Evolutionary conservation across 2,329 filamentous ascomycete genomes (phyloP), one percentile per base, ranked within the genome.

Genomic region (Periglandula ipomoeae): DNA sequence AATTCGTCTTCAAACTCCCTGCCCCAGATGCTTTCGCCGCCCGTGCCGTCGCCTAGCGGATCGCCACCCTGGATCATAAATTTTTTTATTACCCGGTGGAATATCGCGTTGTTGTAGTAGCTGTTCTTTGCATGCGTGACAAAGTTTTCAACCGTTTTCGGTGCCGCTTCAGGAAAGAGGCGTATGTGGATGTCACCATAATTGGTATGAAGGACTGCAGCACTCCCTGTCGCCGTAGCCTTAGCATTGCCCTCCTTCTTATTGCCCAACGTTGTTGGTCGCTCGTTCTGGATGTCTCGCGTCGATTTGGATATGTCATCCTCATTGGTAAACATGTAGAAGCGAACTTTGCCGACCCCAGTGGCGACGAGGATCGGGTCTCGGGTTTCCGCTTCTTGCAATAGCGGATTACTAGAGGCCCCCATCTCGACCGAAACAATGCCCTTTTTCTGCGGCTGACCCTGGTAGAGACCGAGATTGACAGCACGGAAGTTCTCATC

Each of bases 41-140:
- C 93, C 42, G 88, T 81, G 1, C 94, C 93, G 1, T 90, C 95
- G 2, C 91, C 91, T 0, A 89, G 85, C 0, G 94, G 93, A 61
- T 98, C 94, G 40, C 93, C 93, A 45, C 91, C 89, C 66, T 98
- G 93, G 38, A 98, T 95, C 94, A 98, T 98, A 70, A 98, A 98
- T 62, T 96, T 96, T 52, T 87, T 82, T 58, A 98, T 98, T 6
- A 98, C 86, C 30, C 93, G 85, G 67, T 98, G 93, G 75, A 98
- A 98, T 58, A 96, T 91, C 30, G 91, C 90, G 67, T 88, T 88
- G 71, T 98, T 97, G 73, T 98, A 98, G 66, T 98, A 98, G 1
- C 88, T 89, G 50, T 83, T 85, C 59, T 84, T 85, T 3, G 89
- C 81, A 60, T 97, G 93, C 0, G 89, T 94, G 48, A 94, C 87